phyloP scores from a whole-genome alignment of 805 yeast species.

The Blastobotrys parvus region DNA sequence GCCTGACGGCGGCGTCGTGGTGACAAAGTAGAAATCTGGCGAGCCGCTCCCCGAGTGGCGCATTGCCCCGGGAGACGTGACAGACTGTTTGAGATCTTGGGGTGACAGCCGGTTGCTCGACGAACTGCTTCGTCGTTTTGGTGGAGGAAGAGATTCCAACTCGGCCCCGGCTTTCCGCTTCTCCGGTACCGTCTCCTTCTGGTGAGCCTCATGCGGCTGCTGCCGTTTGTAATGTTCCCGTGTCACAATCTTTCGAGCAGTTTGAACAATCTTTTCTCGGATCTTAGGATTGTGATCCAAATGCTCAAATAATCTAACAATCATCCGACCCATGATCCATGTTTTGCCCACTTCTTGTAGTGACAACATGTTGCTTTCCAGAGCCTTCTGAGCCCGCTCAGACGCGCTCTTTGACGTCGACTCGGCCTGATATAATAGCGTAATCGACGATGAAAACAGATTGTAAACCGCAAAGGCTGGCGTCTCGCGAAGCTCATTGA shows the following conservation, averaged over 20 bases:
- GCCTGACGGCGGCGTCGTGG: conserved; percentile 20
- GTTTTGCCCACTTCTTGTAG: conserved; percentile 38
- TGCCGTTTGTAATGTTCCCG: neutral
- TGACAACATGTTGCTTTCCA: conserved; percentile 29
- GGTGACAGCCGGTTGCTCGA: neutral
- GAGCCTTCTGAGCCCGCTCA: conserved; percentile 31
- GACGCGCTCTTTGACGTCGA: conserved; percentile 30
- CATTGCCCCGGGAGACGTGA: neutral
- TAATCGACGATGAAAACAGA: conserved; percentile 54
- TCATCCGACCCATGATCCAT: conserved; percentile 45
- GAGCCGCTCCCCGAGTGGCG: conserved; percentile 12
- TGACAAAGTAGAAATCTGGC: conserved; percentile 27
- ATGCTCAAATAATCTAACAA: conserved; percentile 42
- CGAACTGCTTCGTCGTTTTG: neutral
- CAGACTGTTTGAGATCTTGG: neutral
- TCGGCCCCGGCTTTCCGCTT: conserved; percentile 1
- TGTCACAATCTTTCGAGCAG: conserved; percentile 5
- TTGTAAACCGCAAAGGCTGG: conserved; percentile 55
- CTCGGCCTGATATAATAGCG: conserved; percentile 62
- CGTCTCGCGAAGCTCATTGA: conserved; percentile 41
- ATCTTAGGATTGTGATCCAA: conserved; percentile 22
- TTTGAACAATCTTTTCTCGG: conserved; percentile 14
- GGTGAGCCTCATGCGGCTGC: neutral
- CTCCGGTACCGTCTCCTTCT: neutral
- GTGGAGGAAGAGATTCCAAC: neutral